Evolutionary conservation across 139 green algal genomes (phyloP), one percentile per base, ranked within the genome.

Genomic region (Eudorina sp.): DNA sequence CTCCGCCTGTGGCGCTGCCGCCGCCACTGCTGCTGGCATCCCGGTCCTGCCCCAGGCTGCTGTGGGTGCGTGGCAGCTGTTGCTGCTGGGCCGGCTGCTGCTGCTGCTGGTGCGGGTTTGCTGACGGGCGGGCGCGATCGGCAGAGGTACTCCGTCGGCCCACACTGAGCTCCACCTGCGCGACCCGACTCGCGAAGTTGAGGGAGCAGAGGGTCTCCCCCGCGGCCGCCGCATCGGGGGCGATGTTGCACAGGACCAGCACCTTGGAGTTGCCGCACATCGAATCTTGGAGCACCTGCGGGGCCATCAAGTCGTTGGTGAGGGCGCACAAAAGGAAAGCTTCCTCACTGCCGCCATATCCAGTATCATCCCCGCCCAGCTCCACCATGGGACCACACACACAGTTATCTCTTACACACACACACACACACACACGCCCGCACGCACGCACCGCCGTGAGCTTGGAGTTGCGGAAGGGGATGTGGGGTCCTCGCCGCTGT

Each of bases 401-500:
- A n/a, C n/a, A n/a, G n/a, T n/a, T n/a, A n/a, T n/a, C n/a, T n/a
- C n/a, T n/a, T n/a, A n/a, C n/a, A n/a, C n/a, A n/a, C n/a, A n/a
- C n/a, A n/a, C n/a, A n/a, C n/a, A n/a, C n/a, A n/a, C n/a, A n/a
- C n/a, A n/a, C n/a, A n/a, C n/a, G n/a, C n/a, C n/a, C n/a, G n/a
- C n/a, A n/a, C n/a, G n/a, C 27, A 51, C 68, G 3, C 31, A 96
- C 92, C 70, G 90, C 85, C 1, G 96, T 99, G 25, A 99, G 94
- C 92, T 98, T 98, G 85, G 81, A 94, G 93, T 99, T 98, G 84
- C 96, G 92, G 93, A 96, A 99, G 25, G 96, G 96, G n/a, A 99
- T 91, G 91, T 98, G 96, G 16, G 86, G 27, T 31, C 36, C 69
- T 53, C 94, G 80, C 16, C 88, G 84, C 91, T 90, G 88, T 62